These are phyloP conservation scores for Carex myosuroides DNA, from an alignment of 176 grass and related monocot genomes.

Conservation along the genomic window DNA sequence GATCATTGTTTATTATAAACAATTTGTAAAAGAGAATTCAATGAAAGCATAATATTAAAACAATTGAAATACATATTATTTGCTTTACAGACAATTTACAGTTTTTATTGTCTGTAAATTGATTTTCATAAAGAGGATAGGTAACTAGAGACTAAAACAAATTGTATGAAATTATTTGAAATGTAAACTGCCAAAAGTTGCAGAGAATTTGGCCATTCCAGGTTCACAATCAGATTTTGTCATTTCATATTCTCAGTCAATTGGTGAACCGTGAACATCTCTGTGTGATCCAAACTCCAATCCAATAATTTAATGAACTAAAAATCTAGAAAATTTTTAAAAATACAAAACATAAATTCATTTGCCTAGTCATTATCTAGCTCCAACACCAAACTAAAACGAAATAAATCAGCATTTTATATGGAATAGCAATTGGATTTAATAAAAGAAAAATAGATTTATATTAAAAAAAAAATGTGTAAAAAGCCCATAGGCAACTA, in stretches of 20 bases:
- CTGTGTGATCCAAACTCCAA: background rate
- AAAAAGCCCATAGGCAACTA: background rate
- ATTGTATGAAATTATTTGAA: background rate
- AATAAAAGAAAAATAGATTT: background rate
- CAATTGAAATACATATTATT: background rate
- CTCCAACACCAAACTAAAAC: background rate
- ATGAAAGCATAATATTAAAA: background rate
- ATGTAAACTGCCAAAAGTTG: background rate
- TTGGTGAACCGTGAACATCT: background rate
- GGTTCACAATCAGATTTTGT: background rate
- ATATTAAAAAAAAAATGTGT: background rate
- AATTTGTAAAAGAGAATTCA: background rate
- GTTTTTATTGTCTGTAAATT: background rate
- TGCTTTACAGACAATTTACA: background rate
- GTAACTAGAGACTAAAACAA: background rate
- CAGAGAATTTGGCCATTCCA: background rate
- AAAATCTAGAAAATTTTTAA: background rate
- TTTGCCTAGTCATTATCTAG: background rate
- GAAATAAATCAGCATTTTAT: background rate
- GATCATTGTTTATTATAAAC: background rate
- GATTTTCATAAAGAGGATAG: background rate
- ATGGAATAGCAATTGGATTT: background rate
- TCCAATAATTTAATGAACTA: background rate
- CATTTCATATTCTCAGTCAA: background rate
- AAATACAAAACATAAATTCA: background rate